Percentiles rank a stretch among this genome's conserved stretches.
Evolutionary conservation across 305 asterid genomes (phyloP).

Genomic region (Fraxinus angustifolia): DNA sequence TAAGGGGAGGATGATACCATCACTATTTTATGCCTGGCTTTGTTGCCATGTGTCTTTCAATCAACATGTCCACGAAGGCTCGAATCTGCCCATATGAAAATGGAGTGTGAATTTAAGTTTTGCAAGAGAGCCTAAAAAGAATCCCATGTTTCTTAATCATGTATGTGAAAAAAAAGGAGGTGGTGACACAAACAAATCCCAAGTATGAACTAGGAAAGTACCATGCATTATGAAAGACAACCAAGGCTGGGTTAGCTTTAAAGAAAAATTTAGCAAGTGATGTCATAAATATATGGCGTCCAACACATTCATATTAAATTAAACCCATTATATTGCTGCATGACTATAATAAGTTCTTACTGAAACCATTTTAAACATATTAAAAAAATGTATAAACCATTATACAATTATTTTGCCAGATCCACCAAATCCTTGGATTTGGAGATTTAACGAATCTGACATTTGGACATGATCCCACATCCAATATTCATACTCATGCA

Average conservation of each 20-base stretch:
- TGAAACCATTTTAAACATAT: not conserved
- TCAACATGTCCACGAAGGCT: conserved; percentile 88
- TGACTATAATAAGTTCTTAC: conserved; percentile 1
- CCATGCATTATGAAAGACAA: conserved; percentile 5
- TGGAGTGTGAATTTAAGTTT: conserved; percentile 26
- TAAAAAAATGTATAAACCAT: not conserved
- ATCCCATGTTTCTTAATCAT: conserved; percentile 15
- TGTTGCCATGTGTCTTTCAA: conserved; percentile 72
- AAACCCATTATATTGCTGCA: conserved; percentile 1
- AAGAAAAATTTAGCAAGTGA: not conserved
- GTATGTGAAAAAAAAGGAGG: not conserved
- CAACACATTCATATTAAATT: conserved; percentile 12
- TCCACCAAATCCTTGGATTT: not conserved
- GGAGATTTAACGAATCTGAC: not conserved
- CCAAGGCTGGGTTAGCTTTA: not conserved
- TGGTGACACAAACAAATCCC: not conserved
- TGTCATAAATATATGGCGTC: not conserved
- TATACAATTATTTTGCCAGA: not conserved
- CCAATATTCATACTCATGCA: not conserved
- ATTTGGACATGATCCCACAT: not conserved
- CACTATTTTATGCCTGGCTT: conserved; percentile 54
- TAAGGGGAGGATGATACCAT: conserved; percentile 15
- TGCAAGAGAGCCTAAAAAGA: conserved; percentile 4
- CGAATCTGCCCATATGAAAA: conserved; percentile 63
- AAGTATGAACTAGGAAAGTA: conserved; percentile 2